Percentiles rank a stretch among this genome's conserved stretches.
Conservation (phyloP, 441 rosid species). For the Bocquillonia castaneifolia region DNA sequence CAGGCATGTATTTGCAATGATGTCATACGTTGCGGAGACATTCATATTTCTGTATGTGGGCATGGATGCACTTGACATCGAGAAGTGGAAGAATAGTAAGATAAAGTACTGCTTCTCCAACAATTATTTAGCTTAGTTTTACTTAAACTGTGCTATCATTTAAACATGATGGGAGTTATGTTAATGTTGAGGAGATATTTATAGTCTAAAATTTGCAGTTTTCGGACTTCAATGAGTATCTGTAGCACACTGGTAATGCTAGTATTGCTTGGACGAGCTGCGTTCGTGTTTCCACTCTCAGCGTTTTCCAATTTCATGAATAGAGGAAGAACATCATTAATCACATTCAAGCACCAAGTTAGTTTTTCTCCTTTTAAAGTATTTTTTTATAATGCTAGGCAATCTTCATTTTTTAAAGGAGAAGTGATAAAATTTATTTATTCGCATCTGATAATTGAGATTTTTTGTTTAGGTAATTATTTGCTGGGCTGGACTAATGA, state of each 20-base stretch:
- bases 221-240: slow-evolving; percentile 44
- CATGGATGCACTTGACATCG: slow-evolving; percentile 83
- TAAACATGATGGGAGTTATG: too few relatives aligned
- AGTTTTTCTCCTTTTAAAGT: neutral
- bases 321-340: slow-evolving; percentile 35
- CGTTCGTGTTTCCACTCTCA: slow-evolving; percentile 84
- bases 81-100: slow-evolving; percentile 72
- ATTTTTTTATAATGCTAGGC: neutral
- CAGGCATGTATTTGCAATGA: slow-evolving; percentile 81
- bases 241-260: slow-evolving; percentile 45
- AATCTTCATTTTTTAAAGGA: neutral
- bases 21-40: slow-evolving; percentile 86
- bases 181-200: neutral
- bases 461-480: slow-evolving; percentile 50
- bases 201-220: slow-evolving; percentile 32
- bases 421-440: neutral
- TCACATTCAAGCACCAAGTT: slow-evolving; percentile 72
- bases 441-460: neutral
- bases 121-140: neutral
- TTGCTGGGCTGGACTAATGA: slow-evolving; percentile 95
- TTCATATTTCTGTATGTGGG: slow-evolving; percentile 90
- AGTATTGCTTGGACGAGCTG: slow-evolving; percentile 67
- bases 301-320: slow-evolving; percentile 58
- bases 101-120: slow-evolving; percentile 42
- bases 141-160: neutral